These are phyloP conservation scores for Talaromyces trachyspermus DNA, from an alignment of 495 filamentous ascomycete genomes.

Conservation along the genomic window DNA sequence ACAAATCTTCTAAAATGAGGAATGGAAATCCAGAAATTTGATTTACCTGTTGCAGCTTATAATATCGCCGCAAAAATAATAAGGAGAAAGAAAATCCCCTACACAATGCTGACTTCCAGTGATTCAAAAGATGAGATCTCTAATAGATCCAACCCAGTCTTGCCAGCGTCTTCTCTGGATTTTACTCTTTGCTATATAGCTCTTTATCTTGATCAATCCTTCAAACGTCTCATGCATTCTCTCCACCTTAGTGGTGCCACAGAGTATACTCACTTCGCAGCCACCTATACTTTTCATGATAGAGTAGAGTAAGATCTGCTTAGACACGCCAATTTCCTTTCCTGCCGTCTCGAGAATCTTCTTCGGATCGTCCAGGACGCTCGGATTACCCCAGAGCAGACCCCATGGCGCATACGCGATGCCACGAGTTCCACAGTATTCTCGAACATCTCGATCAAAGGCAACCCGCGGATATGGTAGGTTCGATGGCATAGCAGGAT, in stretches of 20 bases:
- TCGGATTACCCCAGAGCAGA: constrained; percentile 2
- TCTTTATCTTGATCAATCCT: constrained; percentile 11
- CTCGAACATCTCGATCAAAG: constrained; percentile 2
- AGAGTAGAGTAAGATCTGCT: not conserved
- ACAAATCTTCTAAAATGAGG: too few species aligned
- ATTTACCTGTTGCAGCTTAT: too few species aligned
- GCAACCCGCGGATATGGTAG: not conserved
- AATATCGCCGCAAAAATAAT: too few species aligned
- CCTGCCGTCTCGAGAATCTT: not conserved
- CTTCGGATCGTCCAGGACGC: not conserved
- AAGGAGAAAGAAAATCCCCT: too few species aligned
- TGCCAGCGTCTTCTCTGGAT: too few species aligned
- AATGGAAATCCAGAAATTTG: too few species aligned
- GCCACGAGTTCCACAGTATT: not conserved
- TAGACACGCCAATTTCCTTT: not conserved
- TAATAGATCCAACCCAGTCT: too few species aligned
- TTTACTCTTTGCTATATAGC: not conserved
- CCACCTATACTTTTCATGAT: not conserved
- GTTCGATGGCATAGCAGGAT: not conserved
- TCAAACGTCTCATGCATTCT: not conserved
- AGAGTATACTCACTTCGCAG: not conserved
- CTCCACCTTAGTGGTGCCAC: not conserved
- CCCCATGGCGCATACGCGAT: constrained; percentile 2
- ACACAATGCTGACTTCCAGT: too few species aligned
- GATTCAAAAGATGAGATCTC: too few species aligned